Evolutionary conservation across 306 rosid species (phyloP).

Genomic region (Corylus avellana): DNA sequence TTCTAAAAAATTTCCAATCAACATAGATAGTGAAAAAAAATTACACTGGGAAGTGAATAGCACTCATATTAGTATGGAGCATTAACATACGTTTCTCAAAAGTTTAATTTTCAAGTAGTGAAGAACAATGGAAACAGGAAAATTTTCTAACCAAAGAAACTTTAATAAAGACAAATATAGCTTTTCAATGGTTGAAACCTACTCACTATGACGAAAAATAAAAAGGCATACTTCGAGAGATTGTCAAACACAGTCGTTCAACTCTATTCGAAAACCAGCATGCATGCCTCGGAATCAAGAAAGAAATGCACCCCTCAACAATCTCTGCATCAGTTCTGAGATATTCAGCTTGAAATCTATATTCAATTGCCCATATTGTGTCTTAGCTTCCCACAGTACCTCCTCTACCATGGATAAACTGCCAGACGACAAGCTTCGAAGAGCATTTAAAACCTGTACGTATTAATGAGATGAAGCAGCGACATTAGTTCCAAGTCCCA

Average conservation of each 20-base stretch:
- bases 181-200: constrained; percentile 28
- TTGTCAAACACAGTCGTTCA: neutral
- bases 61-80: neutral
- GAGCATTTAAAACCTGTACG: constrained; percentile 17
- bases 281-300: constrained; percentile 33
- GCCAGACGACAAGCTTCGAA: constrained; percentile 23
- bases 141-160: constrained; percentile 27
- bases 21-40: neutral
- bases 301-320: constrained; percentile 15
- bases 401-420: constrained; percentile 26
- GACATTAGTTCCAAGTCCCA: constrained; percentile 73
- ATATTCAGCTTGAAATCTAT: constrained; percentile 25
- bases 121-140: constrained; percentile 10
- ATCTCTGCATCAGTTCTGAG: constrained; percentile 26
- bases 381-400: constrained; percentile 26
- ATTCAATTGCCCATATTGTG: constrained; percentile 12
- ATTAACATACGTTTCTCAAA: neutral
- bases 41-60: neutral
- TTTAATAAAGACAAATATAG: constrained; percentile 14
- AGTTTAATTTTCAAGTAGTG: neutral
- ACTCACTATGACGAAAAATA: constrained; percentile 23
- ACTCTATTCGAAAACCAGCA: constrained; percentile 22
- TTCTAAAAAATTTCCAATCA: neutral
- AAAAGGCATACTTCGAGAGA: constrained; percentile 26
- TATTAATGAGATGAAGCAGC: constrained; percentile 57